Evolutionary conservation across 2,329 filamentous ascomycete genomes (phyloP), one percentile per base, ranked within the genome.

Genomic region (Chaetomiaceae sp.): DNA sequence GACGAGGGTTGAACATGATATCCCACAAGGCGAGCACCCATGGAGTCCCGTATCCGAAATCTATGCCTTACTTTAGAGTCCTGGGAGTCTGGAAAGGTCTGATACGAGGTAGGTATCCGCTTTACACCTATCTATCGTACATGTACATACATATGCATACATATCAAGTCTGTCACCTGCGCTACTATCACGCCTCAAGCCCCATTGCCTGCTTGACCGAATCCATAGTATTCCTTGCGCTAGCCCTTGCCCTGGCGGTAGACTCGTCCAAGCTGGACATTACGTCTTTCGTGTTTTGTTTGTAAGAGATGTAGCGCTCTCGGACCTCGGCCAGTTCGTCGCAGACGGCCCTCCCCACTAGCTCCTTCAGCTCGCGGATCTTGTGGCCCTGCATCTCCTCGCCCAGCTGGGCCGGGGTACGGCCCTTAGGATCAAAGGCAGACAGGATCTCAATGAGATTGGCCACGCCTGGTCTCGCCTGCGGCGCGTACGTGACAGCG

Each of bases 381-480:
- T 32, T 33, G 13, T 32, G 34, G 6, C 44, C 53, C 9, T 25
- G 21, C 47, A 54, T 36, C 29, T 76, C 5, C 7, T 78, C 72
- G 1, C 90, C 71, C 3, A 81, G 61, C 37, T 75, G 66, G 40
- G 62, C 58, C 1, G 74, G 68, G 11, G 64, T 72, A 45, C 73
- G 69, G 3, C 64, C 63, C 23, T 68, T 61, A 4, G 66, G 60
- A 49, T 85, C 80, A 61, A 92, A 82, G 57, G 89, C 81, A 21
- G 83, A 84, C n/a, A 92, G 71, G 14, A 99, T 80, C 53, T 90
- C 83, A 1, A 99, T 71, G 11, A 99, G 75, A 66, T 97, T 99
- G 10, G 91, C 85, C 3, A 99, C 87, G 0, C 90, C 94, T 0
- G 92, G 92, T 21, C 94, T 78, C 0, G 61, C 64, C 0, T 67